Conservation (phyloP, 2,329 filamentous ascomycete species). For the Chaetomium olivaceum region DNA sequence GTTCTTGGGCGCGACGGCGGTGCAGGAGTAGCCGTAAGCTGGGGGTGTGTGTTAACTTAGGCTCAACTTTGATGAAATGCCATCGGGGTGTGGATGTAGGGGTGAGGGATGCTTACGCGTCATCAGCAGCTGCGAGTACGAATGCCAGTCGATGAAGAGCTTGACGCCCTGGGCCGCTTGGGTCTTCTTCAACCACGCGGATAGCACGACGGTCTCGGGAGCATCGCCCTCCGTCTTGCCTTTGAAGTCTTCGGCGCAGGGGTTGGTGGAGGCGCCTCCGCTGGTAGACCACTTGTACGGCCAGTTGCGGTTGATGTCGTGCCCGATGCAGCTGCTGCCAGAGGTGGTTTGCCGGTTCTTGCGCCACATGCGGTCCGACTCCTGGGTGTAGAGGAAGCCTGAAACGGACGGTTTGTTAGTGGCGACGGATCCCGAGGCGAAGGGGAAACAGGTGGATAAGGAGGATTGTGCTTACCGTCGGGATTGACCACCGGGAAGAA, state of each 20-base stretch:
- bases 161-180: constrained; percentile 51
- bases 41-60: neutral
- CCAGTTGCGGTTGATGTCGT: constrained; percentile 56
- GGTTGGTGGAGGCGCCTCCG: constrained; percentile 48
- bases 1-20: constrained; percentile 47
- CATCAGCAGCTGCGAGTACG: constrained; percentile 60
- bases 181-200: constrained; percentile 35
- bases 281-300: constrained; percentile 48
- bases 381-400: constrained; percentile 56
- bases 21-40: constrained; percentile 61
- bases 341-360: constrained; percentile 51
- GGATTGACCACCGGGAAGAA: constrained; percentile 57
- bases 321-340: constrained; percentile 47
- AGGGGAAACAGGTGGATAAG: neutral
- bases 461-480: constrained; percentile 41
- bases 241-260: constrained; percentile 47
- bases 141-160: constrained; percentile 66
- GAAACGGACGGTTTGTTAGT: neutral
- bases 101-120: constrained; percentile 52
- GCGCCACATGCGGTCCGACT: constrained; percentile 53
- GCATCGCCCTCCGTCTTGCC: constrained; percentile 43
- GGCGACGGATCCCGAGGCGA: neutral
- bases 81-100: no score
- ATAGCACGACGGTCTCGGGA: constrained; percentile 54
- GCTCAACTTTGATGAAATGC: neutral